Conservation (phyloP, 2,329 filamentous ascomycete species). For the Neonectria magnoliae region DNA sequence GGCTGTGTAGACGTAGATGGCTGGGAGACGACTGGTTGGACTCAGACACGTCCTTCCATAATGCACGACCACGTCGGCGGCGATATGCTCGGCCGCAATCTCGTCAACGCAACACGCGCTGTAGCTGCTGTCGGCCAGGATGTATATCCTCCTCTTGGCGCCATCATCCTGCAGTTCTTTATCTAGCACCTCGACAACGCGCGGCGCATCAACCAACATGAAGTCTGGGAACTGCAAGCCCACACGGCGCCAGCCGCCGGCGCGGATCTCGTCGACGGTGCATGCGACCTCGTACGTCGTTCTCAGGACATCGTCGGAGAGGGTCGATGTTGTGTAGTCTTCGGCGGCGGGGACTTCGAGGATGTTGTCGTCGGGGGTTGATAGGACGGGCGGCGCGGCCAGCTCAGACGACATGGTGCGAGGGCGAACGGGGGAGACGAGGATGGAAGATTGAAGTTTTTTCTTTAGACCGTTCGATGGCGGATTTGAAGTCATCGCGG, state of each 20-base stretch:
- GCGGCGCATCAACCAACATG: constrained; percentile 87
- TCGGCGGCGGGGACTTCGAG: constrained; percentile 62
- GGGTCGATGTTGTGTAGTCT: constrained; percentile 45
- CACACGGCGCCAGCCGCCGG: constrained; percentile 76
- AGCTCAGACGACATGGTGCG: constrained; percentile 58
- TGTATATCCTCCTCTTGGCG: constrained; percentile 68
- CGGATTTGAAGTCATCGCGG: constrained; percentile 36
- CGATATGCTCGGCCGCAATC: constrained; percentile 91
- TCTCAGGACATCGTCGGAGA: constrained; percentile 74
- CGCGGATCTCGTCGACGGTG: constrained; percentile 79
- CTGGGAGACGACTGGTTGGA: constrained; percentile 85
- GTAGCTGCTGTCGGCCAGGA: constrained; percentile 95
- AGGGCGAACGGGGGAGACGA: background rate
- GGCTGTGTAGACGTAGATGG: constrained; percentile 89
- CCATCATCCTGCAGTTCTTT: constrained; percentile 40
- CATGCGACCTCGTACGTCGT: constrained; percentile 86
- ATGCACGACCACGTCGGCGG: constrained; percentile 91
- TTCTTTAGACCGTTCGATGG: constrained; percentile 18
- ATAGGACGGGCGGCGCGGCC: constrained; percentile 67
- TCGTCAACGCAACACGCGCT: constrained; percentile 98
- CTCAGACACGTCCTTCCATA: constrained; percentile 94
- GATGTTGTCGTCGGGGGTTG: constrained; percentile 69
- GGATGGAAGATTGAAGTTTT: constrained; percentile 14
- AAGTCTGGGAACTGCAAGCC: constrained; percentile 96
- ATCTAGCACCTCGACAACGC: constrained; percentile 72